Base-by-base conservation (phyloP, 768 basidiomycete genomes). In the Amanita pseudoporphyria region DNA sequence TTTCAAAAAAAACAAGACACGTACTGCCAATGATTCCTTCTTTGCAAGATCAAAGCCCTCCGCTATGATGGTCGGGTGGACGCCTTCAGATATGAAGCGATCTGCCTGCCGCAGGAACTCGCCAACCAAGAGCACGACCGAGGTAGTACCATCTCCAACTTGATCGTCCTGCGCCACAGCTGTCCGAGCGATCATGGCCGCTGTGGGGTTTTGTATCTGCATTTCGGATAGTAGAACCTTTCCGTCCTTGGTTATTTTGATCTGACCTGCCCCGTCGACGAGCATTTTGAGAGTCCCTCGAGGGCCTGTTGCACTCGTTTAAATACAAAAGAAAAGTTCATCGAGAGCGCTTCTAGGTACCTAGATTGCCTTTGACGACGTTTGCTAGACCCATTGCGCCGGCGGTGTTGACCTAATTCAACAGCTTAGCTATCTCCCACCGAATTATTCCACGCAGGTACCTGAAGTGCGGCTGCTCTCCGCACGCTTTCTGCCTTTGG, bases 181-280 rank as follows among this genome's bases (percentile, higher is more conserved):
- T 37, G 96, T 97, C 45, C 93, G 82, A 40, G 96, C 96, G 62
- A 99, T 92, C 91, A 99, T 95, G 28, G 96, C 94, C 14, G 96
- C 96, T 3, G 96, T 98, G 26, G 96, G 96, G 65, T 99, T 98
- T 69, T 90, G 87, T 58, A 99, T 99, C 71, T 98, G 96, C 96
- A 99, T 99, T 71, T 99, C 96, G 36, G 93, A 95, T 52, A 99
- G 75, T 49, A 99, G 70, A 36, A 97, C 95, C 71, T 99, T 99
- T 55, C 96, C 96, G 62, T 98, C 96, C 74, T 98, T 99, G 56
- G 96, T 98, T 89, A 99, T 94, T 78, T 98, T 99, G 67, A 99
- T 94, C 70, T 93, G 89, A 9, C 96, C 96, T 12, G 94, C 76
- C 50, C 96, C 96, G 67, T 98, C 96, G 37, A 99, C 96, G 46